Conservation (phyloP, 1,139 yeast genomes). For the Candida freyschussii region DNA sequence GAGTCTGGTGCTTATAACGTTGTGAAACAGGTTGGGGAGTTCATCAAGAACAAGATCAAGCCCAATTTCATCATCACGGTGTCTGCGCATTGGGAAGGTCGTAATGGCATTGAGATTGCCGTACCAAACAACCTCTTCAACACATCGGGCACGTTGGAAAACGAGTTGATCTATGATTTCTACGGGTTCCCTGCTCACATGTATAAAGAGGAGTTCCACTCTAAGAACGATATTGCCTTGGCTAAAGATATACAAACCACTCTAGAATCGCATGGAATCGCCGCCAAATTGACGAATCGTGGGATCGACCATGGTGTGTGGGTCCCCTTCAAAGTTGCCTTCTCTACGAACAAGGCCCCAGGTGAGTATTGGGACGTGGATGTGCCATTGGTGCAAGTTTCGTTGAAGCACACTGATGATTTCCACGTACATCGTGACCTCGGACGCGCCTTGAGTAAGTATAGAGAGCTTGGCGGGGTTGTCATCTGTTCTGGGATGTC, state of each 20-base stretch:
- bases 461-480: conserved; percentile 48
- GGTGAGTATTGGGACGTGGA: conserved; percentile 37
- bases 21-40: conserved; percentile 44
- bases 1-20: conserved; percentile 57
- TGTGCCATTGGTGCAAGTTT: conserved; percentile 63
- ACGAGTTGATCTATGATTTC: conserved; percentile 59
- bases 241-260: conserved; percentile 42
- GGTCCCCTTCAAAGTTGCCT: conserved; percentile 75
- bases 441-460: conserved; percentile 49
- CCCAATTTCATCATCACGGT: conserved; percentile 65
- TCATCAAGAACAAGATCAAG: conserved; percentile 42
- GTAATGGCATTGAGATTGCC: conserved; percentile 44
- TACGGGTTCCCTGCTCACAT: conserved; percentile 62
- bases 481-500: conserved; percentile 71
- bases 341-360: conserved; percentile 36
- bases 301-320: conserved; percentile 83
- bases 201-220: conserved; percentile 59
- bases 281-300: conserved; percentile 40
- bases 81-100: conserved; percentile 72
- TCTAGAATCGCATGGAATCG: conserved; percentile 40
- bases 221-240: conserved; percentile 38
- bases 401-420: conserved; percentile 39
- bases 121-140: conserved; percentile 30
- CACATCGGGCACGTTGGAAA: conserved; percentile 19
- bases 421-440: conserved; percentile 47